Evolutionary conservation across 768 basidiomycete genomes (phyloP).

Genomic region (Thelephora ganbajun): DNA sequence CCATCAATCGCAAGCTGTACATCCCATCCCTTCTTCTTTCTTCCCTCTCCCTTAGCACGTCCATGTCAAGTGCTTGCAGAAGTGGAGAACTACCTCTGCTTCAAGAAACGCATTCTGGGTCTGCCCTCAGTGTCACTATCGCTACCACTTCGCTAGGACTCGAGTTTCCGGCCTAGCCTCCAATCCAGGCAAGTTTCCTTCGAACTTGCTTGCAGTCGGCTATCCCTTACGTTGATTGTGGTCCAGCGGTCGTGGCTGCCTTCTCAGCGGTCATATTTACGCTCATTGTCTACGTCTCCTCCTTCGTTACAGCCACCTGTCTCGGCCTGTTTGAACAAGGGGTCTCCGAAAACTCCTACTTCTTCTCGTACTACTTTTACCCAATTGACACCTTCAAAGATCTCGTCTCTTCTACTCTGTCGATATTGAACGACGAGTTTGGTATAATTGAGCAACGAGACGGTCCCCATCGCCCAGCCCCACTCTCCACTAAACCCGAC

Average conservation of each 20-base stretch:
- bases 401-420: constrained; percentile 47
- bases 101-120: constrained; percentile 61
- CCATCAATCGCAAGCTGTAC: constrained; percentile 1
- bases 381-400: constrained; percentile 47
- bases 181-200: constrained; percentile 43
- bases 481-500: constrained; percentile 18
- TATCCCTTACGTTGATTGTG: constrained; percentile 7
- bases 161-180: constrained; percentile 56
- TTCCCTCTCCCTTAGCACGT: constrained; percentile 37
- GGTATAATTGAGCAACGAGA: constrained; percentile 23
- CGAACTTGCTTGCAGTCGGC: neutral
- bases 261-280: constrained; percentile 52
- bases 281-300: constrained; percentile 49
- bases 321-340: constrained; percentile 46
- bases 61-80: constrained; percentile 65
- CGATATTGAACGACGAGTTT: constrained; percentile 44
- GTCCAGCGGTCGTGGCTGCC: constrained; percentile 47
- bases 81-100: constrained; percentile 52
- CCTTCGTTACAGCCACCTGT: constrained; percentile 56
- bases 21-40: constrained; percentile 6
- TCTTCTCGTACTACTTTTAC: constrained; percentile 27
- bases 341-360: constrained; percentile 23
- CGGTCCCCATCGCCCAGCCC: constrained; percentile 1
- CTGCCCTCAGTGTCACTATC: constrained; percentile 71
- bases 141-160: constrained; percentile 65